phyloP scores from a whole-genome alignment of 495 filamentous ascomycete genomes.

The Neurospora africana region DNA sequence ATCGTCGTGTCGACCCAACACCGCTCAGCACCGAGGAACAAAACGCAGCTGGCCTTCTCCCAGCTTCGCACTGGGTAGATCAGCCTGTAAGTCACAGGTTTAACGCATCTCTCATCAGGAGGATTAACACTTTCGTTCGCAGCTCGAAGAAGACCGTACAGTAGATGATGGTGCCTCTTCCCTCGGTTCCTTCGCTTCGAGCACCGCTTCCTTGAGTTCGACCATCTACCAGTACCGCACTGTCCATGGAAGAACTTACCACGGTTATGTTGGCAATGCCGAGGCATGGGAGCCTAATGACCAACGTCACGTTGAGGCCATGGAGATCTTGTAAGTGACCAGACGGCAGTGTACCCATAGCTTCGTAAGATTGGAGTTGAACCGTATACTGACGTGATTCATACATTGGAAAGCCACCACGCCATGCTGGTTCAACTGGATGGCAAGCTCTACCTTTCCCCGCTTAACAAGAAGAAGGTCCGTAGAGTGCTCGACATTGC shows the following conservation, averaged over 20 bases:
- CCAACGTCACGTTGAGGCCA: slow-evolving; percentile 11
- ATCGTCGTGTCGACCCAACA: neutral
- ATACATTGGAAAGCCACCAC: slow-evolving; percentile 13
- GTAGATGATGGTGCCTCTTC: neutral
- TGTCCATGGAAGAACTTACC: slow-evolving; percentile 16
- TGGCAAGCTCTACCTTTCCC: slow-evolving; percentile 45
- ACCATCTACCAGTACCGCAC: neutral
- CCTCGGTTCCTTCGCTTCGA: neutral
- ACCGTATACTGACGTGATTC: neutral
- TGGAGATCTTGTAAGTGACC: slow-evolving; percentile 11
- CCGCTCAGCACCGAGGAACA: neutral
- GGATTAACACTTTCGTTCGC: neutral
- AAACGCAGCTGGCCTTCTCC: neutral
- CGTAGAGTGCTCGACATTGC: slow-evolving; percentile 31
- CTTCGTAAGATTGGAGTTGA: neutral
- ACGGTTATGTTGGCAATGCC: slow-evolving; percentile 9
- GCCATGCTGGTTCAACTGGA: slow-evolving; percentile 30
- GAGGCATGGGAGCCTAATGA: slow-evolving; percentile 17
- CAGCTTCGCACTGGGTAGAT: neutral
- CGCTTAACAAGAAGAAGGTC: slow-evolving; percentile 27
- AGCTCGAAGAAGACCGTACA: neutral
- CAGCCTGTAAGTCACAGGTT: neutral
- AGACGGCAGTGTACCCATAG: neutral
- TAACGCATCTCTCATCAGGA: neutral
- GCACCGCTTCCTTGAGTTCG: neutral